A percentile compares a stretch with the other conserved stretches of the same genome.
These are phyloP conservation scores for Sporothrix humicola DNA, from an alignment of 2,329 filamentous ascomycete species.

Conservation along the genomic window DNA sequence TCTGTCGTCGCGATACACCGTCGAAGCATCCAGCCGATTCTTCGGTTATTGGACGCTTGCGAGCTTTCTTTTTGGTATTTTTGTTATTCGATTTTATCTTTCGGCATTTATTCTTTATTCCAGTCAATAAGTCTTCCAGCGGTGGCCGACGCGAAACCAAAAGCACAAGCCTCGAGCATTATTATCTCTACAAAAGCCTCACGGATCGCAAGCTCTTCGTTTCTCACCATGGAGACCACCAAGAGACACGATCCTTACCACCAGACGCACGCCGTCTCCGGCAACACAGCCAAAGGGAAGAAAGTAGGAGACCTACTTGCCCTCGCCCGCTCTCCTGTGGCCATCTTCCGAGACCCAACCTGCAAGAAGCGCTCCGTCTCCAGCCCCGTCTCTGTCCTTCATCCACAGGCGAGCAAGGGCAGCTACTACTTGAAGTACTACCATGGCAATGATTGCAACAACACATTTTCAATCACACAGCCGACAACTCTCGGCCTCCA, in stretches of 20 bases:
- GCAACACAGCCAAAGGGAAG: background rate
- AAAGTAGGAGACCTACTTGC: background rate
- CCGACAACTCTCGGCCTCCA: background rate
- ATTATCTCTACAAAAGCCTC: background rate
- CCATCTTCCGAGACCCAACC: conserved; percentile 24
- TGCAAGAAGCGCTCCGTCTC: conserved; percentile 28
- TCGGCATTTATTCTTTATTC: background rate
- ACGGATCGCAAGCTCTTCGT: background rate
- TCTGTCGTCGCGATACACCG: background rate
- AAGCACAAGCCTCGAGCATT: conserved; percentile 42
- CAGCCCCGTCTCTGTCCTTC: conserved; percentile 24
- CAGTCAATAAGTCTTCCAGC: too few relatives aligned
- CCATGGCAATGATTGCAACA: background rate
- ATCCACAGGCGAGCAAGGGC: background rate
- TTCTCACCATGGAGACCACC: background rate
- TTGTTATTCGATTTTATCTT: background rate
- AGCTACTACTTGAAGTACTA: conserved; percentile 30
- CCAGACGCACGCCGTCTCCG: background rate
- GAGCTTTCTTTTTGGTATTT: background rate
- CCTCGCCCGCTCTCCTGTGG: conserved; percentile 9
- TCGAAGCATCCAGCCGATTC: background rate
- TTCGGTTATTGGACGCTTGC: background rate
- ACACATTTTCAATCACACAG: background rate
- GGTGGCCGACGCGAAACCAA: background rate
- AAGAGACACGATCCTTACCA: background rate